Percentiles rank a stretch among this genome's conserved stretches.
Conservation (phyloP, 2,329 filamentous ascomycete species). For the Ceratocystis variospora region DNA sequence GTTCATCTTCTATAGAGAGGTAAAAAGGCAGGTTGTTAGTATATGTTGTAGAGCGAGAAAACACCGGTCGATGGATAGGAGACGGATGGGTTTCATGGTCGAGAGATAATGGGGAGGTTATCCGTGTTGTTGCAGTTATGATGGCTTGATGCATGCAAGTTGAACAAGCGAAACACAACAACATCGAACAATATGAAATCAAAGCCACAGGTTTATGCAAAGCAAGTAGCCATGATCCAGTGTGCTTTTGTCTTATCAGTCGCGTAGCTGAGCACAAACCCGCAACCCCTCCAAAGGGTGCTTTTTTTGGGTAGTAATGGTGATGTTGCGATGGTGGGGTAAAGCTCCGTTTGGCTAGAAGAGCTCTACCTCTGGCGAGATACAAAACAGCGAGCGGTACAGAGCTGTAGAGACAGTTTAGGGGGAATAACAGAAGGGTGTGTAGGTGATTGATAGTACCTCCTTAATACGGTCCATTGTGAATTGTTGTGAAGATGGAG, state of each 20-base stretch:
- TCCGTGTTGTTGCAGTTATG: not conserved
- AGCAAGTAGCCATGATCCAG: not conserved
- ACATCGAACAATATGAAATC: not conserved
- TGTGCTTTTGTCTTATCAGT: not conserved
- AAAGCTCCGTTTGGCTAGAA: slow-evolving; percentile 8
- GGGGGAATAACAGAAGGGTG: not conserved
- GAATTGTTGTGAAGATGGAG: slow-evolving; percentile 4
- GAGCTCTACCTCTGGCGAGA: not conserved
- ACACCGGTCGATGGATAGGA: not conserved
- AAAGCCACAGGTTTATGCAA: not conserved
- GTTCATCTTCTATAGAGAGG: slow-evolving; percentile 67
- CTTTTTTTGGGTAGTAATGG: not conserved
- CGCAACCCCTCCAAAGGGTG: slow-evolving; percentile 1
- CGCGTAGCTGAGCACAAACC: not conserved
- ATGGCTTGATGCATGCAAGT: not conserved
- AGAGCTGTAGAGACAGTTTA: not conserved
- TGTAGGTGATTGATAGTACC: slow-evolving; percentile 38
- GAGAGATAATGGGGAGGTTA: not conserved
- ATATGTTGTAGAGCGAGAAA: not conserved
- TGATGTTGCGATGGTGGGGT: slow-evolving; percentile 20
- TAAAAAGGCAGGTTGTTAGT: slow-evolving; percentile 11
- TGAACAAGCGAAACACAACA: not conserved
- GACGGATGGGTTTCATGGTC: not conserved
- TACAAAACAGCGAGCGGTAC: not conserved
- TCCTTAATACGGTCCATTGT: slow-evolving; percentile 80